A percentile compares a stretch with the other conserved stretches of the same genome.
These are phyloP conservation scores for Amanita polypyramis DNA, from an alignment of 768 basidiomycete species.

Conservation along the genomic window DNA sequence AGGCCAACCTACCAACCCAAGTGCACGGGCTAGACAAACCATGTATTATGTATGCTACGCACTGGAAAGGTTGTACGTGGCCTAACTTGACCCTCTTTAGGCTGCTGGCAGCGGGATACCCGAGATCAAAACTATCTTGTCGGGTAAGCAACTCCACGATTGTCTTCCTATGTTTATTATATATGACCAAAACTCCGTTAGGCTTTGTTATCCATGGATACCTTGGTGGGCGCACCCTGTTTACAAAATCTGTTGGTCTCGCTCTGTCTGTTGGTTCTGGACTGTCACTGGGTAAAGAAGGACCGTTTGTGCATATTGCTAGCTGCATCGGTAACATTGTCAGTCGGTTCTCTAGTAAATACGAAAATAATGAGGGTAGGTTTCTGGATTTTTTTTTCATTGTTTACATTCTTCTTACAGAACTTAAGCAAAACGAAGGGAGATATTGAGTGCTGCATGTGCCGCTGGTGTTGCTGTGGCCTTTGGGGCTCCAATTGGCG, in stretches of 20 bases:
- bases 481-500: constrained; percentile 94
- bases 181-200: constrained; percentile 16
- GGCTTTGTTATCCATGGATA: constrained; percentile 98
- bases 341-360: constrained; percentile 77
- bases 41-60: constrained; percentile 68
- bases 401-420: background rate
- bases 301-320: constrained; percentile 83
- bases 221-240: constrained; percentile 80
- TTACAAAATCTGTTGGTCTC: constrained; percentile 85
- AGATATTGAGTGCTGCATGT: constrained; percentile 90
- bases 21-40: constrained; percentile 36
- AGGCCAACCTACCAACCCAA: constrained; percentile 12
- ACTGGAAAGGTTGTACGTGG: constrained; percentile 7
- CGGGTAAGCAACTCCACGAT: constrained; percentile 41
- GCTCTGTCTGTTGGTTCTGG: constrained; percentile 90
- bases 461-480: constrained; percentile 97
- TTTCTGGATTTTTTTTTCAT: constrained; percentile 3
- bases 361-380: constrained; percentile 90
- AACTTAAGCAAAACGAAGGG: constrained; percentile 72
- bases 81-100: constrained; percentile 22
- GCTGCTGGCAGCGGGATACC: constrained; percentile 95
- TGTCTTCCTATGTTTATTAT: background rate
- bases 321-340: constrained; percentile 90
- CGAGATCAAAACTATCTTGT: constrained; percentile 91
- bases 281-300: constrained; percentile 67